These are phyloP conservation scores for Backusella circina DNA, from an alignment of 192 early-diverging fungal genomes.

Conservation along the genomic window DNA sequence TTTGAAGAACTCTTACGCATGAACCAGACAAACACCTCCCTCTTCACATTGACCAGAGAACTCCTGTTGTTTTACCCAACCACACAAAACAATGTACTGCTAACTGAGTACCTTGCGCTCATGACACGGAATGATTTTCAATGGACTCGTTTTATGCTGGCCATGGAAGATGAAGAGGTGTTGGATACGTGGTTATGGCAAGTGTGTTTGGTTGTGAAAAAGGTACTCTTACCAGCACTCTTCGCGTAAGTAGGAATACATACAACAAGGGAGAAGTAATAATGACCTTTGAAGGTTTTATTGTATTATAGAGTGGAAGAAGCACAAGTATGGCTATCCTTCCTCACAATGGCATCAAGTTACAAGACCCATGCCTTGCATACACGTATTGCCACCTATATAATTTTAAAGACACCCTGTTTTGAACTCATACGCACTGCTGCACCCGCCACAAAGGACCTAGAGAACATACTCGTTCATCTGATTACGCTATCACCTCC, in stretches of 20 bases:
- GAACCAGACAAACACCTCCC: not conserved
- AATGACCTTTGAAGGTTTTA: not conserved
- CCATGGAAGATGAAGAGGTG: not conserved
- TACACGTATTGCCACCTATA: not conserved
- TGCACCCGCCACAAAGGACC: not conserved
- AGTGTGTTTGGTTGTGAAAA: conserved; percentile 8
- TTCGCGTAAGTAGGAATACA: not conserved
- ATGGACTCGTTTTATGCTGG: not conserved
- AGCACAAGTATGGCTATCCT: not conserved
- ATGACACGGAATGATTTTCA: not conserved
- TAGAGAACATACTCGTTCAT: not conserved
- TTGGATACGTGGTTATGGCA: not conserved
- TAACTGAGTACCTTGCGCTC: not conserved
- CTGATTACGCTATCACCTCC: not conserved
- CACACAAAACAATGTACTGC: not conserved
- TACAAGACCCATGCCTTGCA: not conserved
- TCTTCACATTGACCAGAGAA: not conserved
- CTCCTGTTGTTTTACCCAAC: conserved; percentile 9
- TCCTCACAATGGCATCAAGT: not conserved
- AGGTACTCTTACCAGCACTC: not conserved
- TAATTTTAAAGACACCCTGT: not conserved
- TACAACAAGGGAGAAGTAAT: not conserved
- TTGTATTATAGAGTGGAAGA: not conserved
- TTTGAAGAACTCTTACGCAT: conserved; percentile 5
- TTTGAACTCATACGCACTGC: not conserved